Base-by-base conservation (phyloP, 257 asterid species). In the Gentiana dahurica region DNA sequence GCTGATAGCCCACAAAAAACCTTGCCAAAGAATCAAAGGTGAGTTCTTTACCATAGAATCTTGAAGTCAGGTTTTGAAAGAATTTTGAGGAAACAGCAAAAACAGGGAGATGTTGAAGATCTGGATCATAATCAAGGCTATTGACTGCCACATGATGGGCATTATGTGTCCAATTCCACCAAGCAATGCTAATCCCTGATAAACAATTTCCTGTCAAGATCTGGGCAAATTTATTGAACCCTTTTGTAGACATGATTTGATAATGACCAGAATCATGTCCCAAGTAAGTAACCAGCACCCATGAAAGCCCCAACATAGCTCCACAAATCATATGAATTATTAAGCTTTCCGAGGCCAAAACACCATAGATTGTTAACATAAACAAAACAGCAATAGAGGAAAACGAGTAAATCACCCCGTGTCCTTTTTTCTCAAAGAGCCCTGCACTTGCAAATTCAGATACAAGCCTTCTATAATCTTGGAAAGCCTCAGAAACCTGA, bases 81-180 rank as follows among this genome's bases (percentile, higher is more conserved):
- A 24, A 24, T 24, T 24, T 24, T 24, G 24, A 24, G 24, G 24
- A 24, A 24, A 24, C 24, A 24, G 24, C 24, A 24, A 24, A 24
- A 24, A 24, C 24, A 24, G 24, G 24, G 24, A 24, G 24, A 24
- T 24, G 24, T 24, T 24, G 24, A 24, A 24, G 24, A 24, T 24
- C 24, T 24, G 24, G 24, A 24, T 24, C 24, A 24, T 24, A 24
- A 24, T 24, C 24, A 24, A 24, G 24, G 24, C 24, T 24, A 24
- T 24, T 24, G 24, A 80, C 93, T 0, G 95, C 72, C 0, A 81
- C 62, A 37, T 89, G 97, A 67, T 89, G 97, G 3, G 93, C 93
- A 44, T 89, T 89, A 59, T 89, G 97, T 0, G 95, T 89, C 97
- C 95, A 89, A 41, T 86, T 89, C 97, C 97, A 89, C 97, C 97